Conservation (phyloP, 495 filamentous ascomycete species). For the Penicillium tannophilum region DNA sequence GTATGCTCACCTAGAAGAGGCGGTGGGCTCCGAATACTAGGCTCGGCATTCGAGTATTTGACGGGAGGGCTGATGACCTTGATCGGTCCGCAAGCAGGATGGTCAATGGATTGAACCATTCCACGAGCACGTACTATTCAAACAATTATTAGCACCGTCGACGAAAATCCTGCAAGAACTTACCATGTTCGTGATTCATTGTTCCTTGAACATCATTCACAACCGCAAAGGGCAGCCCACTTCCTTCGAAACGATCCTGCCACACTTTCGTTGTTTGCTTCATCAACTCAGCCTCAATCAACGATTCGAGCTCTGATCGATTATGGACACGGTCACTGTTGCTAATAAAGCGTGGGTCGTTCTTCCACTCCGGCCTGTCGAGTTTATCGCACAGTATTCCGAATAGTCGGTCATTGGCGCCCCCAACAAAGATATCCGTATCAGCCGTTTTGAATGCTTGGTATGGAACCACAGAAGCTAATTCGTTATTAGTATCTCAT, state of each 20-base stretch:
- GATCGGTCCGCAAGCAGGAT: constrained; percentile 79
- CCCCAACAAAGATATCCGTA: constrained; percentile 88
- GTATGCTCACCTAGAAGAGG: constrained; percentile 92
- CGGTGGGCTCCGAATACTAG: constrained; percentile 76
- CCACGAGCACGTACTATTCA: constrained; percentile 69
- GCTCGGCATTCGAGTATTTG: constrained; percentile 84
- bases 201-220: constrained; percentile 89
- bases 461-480: constrained; percentile 95
- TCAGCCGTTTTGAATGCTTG: constrained; percentile 86
- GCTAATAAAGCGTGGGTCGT: constrained; percentile 70
- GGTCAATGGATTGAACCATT: constrained; percentile 88
- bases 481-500: background rate
- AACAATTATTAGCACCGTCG: constrained; percentile 3
- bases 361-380: constrained; percentile 76
- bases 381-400: constrained; percentile 81
- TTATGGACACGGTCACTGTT: constrained; percentile 84
- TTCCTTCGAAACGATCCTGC: constrained; percentile 83
- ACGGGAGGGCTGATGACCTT: constrained; percentile 91
- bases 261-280: constrained; percentile 87
- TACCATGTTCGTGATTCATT: constrained; percentile 79
- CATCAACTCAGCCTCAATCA: constrained; percentile 73
- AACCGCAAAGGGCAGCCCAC: constrained; percentile 92
- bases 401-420: constrained; percentile 91
- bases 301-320: constrained; percentile 68
- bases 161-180: constrained; percentile 9